Conservation (phyloP, 1,284 basidiomycete species). For the Heterobasidion parviporum region DNA sequence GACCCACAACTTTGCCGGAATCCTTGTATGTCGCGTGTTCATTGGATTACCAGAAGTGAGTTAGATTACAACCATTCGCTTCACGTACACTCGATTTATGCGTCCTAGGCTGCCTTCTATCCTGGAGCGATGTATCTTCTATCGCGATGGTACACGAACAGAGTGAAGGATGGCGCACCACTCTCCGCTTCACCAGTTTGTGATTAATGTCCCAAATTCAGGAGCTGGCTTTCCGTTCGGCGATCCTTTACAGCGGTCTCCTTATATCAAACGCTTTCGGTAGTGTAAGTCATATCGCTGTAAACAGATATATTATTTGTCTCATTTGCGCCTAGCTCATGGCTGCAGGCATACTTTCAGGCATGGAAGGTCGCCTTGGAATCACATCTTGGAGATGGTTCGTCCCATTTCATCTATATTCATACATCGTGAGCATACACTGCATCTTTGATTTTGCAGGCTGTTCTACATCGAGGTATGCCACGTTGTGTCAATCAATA, state of each 20-base stretch:
- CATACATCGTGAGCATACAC: background rate
- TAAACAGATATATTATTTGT: background rate
- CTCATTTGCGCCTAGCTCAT: slow-evolving; percentile 34
- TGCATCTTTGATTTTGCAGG: slow-evolving; percentile 22
- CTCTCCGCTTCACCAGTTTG: background rate
- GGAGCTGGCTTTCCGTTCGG: slow-evolving; percentile 64
- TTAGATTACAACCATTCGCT: background rate
- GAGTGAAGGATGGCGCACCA: slow-evolving; percentile 23
- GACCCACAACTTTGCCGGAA: slow-evolving; percentile 33
- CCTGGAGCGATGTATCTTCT: slow-evolving; percentile 55
- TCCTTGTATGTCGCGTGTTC: slow-evolving; percentile 51
- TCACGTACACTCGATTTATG: background rate
- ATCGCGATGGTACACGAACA: slow-evolving; percentile 60
- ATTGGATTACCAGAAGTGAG: slow-evolving; percentile 53
- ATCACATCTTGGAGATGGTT: slow-evolving; percentile 69
- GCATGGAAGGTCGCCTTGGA: slow-evolving; percentile 61
- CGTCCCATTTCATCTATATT: slow-evolving; percentile 7
- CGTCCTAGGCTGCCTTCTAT: slow-evolving; percentile 46
- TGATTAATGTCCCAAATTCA: slow-evolving; percentile 13
- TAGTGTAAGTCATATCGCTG: slow-evolving; percentile 31
- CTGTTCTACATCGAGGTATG: slow-evolving; percentile 54
- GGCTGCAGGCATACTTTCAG: slow-evolving; percentile 61
- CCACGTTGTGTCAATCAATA: too few relatives aligned
- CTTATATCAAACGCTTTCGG: slow-evolving; percentile 77
- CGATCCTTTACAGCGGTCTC: slow-evolving; percentile 62